Base-by-base conservation (phyloP, 2,329 filamentous ascomycete genomes). In the Emmonsia crescens region DNA sequence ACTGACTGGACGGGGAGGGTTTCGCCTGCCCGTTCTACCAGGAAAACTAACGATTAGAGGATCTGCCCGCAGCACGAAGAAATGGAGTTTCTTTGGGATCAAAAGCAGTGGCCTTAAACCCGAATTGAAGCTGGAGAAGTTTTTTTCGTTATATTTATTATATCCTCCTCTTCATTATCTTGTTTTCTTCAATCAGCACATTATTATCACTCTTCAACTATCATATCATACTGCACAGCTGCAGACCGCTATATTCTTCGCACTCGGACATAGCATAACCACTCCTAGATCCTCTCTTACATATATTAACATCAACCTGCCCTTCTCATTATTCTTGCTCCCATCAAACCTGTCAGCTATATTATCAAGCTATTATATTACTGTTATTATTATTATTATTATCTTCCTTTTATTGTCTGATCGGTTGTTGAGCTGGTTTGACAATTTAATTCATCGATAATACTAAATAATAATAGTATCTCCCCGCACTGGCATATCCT, bases 401-500 rank as follows among this genome's bases (percentile, higher is more conserved):
- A 36, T 57, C 21, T 12, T 19, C 21, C 29, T 58, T 16, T 31
- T 46, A 29, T 36, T 59, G 56, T 59, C 52, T 27, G 12, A 16
- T 27, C 52, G 33, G 52, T 10, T 38, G 33, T 40, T 40, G 33
- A 40, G n/a, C 33, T 2, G 52, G 33, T 56, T 56, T 9, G 52
- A 48, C 56, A 59, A 31, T 49, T 49, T 46, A 49, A 59, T 38
- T 33, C n/a, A 16, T 57, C 16, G 33, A 57, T 60, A 29, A 60
- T 60, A 51, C 46, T 33, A 40, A 56, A 44, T 24, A 60, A 49
- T 60, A 49, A 51, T 40, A 49, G 48, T n/a, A 48, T 9, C 31
- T 46, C 57, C 40, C 48, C 36, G 44, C 58, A 29, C 49, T 51
- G 38, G 27, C n/a, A n/a, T 44, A 21, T 56, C 19, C 31, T 42